A percentile compares a stretch with the other conserved stretches of the same genome.
Conservation (phyloP, 176 grass and related monocot genomes). For the Thinopyrum elongatum region DNA sequence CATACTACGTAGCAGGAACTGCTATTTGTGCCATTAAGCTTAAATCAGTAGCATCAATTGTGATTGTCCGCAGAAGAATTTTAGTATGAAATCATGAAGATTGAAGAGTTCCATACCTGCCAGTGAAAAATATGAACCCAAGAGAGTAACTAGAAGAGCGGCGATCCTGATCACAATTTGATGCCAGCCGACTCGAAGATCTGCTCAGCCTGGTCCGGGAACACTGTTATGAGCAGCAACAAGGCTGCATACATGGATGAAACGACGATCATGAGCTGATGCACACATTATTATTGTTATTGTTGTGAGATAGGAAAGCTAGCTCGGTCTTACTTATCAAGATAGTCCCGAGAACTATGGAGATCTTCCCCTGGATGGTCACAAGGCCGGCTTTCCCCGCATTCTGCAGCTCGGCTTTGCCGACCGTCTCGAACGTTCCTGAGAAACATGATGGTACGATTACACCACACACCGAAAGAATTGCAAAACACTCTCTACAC, state of each 20-base stretch:
- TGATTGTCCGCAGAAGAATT: neutral
- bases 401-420: conserved; percentile 68
- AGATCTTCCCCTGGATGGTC: conserved; percentile 88
- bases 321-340: conserved; percentile 63
- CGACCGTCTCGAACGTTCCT: conserved; percentile 77
- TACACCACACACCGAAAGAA: neutral
- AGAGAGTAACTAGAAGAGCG: neutral
- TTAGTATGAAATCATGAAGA: neutral
- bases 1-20: neutral
- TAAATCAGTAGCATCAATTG: neutral
- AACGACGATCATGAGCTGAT: neutral
- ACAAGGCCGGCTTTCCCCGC: conserved; percentile 90
- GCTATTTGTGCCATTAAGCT: neutral
- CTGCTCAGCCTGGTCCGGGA: conserved; percentile 92
- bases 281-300: neutral
- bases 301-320: neutral
- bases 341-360: conserved; percentile 73
- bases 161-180: conserved; percentile 40
- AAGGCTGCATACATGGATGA: conserved; percentile 48
- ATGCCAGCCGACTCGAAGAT: conserved; percentile 66
- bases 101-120: conserved; percentile 22
- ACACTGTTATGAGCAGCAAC: conserved; percentile 82
- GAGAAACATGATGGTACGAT: neutral
- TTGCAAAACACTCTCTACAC: neutral
- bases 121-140: neutral